These are phyloP conservation scores for Penicillium desertorum DNA, from an alignment of 495 filamentous ascomycete species.

Conservation along the genomic window DNA sequence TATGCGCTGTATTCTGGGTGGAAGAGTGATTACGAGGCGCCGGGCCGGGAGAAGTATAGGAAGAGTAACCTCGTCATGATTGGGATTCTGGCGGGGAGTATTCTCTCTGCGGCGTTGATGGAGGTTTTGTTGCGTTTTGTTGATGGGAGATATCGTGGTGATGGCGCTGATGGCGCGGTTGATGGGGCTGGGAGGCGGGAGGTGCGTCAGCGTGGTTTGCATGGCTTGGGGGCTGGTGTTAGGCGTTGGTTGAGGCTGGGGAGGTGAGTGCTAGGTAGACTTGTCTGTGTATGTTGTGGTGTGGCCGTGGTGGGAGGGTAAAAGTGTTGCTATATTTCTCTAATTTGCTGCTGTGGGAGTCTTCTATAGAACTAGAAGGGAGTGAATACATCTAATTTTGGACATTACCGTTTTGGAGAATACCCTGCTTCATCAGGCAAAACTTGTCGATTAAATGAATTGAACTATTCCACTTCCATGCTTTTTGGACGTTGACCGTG, in stretches of 20 bases:
- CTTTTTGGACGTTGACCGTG: neutral
- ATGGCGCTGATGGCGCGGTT: conserved; percentile 50
- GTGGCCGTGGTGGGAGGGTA: neutral
- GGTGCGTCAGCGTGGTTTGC: conserved; percentile 64
- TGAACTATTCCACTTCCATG: neutral
- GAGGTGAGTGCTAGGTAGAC: conserved; percentile 5
- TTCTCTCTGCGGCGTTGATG: conserved; percentile 67
- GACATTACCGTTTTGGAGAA: neutral
- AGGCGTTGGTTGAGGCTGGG: conserved; percentile 13
- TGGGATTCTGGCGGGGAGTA: conserved; percentile 76
- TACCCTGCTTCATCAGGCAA: neutral
- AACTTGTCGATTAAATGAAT: neutral
- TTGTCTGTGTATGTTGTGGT: neutral
- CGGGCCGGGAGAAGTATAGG: conserved; percentile 69
- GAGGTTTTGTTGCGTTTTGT: conserved; percentile 61
- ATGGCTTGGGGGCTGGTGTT: conserved; percentile 46
- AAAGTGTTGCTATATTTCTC: neutral
- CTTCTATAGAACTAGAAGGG: conserved; percentile 1
- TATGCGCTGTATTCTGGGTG: conserved; percentile 88
- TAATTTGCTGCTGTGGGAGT: neutral
- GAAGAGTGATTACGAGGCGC: conserved; percentile 63
- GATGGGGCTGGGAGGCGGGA: conserved; percentile 74
- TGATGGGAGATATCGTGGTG: conserved; percentile 52
- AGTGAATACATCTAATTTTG: neutral
- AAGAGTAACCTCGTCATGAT: conserved; percentile 87